Base-by-base conservation (phyloP, 2,329 filamentous ascomycete genomes). In the Teratosphaeria gauchensis region DNA sequence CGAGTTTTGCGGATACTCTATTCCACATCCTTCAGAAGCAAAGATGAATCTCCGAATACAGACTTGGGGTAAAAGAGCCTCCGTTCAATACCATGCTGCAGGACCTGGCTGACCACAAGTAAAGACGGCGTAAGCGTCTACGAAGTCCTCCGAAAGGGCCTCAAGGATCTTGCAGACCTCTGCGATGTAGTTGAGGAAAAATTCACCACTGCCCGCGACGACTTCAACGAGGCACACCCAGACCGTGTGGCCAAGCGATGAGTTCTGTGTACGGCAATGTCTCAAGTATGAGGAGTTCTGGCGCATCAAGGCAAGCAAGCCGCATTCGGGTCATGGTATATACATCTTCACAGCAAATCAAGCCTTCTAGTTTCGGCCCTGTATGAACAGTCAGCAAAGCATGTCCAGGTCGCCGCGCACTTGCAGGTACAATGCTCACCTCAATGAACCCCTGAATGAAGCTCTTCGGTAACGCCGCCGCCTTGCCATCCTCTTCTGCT, bases 21-120 rank as follows among this genome's bases (percentile, higher is more conserved):
- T 99, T 62, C 94, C 94, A 32, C 94, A 99, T 76, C 94, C 94
- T 55, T 95, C 92, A 46, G 94, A 99, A 75, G 79, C 86, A 48
- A 94, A 95, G 77, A 96, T 99, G 92, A 96, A 97, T 71, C 79
- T 99, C 62, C 85, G 94, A 69, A 97, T 99, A 63, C 94, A 99
- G 76, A 99, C 92, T 65, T 97, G 94, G 69, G 89, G 92, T 96
- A 78, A 72, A 75, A 21, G 19, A 48, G 19, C n/a, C 2, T 52
- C 1, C 4, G 42, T 33, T 11, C 14, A 28, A 38, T 33, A 9
- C 4, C 24, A 8, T 14, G 28, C 24, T 21, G 35, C 8, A n/a
- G 51, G 4, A 12, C 53, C 24, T 12, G 42, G 51, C 60, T 63
- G 53, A 63, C 53, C 5, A 21, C 8, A 19, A 14, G 2, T 61